Evolutionary conservation across 176 grass and related monocot species (phyloP).

Genomic region (Aegilops longissima): DNA sequence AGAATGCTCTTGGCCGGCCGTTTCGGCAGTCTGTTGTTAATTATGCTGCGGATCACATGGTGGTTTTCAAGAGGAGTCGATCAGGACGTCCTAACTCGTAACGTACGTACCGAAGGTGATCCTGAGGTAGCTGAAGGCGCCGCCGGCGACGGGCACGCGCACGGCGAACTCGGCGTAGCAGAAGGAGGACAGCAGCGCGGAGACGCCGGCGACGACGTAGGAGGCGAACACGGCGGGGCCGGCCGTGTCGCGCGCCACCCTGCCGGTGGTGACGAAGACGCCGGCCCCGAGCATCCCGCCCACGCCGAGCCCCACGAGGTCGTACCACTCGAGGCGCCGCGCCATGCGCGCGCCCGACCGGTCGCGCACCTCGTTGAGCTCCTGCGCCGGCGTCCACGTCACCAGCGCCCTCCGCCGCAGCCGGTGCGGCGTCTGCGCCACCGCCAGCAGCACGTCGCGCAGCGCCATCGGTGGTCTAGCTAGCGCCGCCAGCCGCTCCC

Average conservation of each 20-base stretch:
- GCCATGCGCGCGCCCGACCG: conserved; percentile 76
- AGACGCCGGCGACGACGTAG: conserved; percentile 79
- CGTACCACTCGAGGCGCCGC: conserved; percentile 76
- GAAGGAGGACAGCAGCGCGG: conserved; percentile 79
- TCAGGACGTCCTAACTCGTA: neutral
- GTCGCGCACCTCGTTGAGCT: conserved; percentile 73
- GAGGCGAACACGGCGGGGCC: conserved; percentile 51
- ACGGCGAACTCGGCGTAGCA: conserved; percentile 97
- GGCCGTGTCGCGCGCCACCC: conserved; percentile 40
- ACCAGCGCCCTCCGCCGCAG: conserved; percentile 59
- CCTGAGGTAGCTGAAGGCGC: conserved; percentile 65
- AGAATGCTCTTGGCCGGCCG: neutral
- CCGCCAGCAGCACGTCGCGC: conserved; percentile 49
- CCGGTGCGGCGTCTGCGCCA: conserved; percentile 63
- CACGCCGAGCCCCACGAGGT: conserved; percentile 75
- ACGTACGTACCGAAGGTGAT: conserved; percentile 72
- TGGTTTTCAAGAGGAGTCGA: neutral
- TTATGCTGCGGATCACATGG: neutral
- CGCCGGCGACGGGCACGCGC: conserved; percentile 89
- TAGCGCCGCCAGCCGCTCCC: neutral
- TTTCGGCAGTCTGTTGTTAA: neutral
- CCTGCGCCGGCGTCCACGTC: conserved; percentile 80
- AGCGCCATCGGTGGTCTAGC: conserved; percentile 26
- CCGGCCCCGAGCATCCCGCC: conserved; percentile 59
- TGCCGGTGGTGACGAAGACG: conserved; percentile 60